Percentiles rank a stretch among this genome's conserved stretches.
Conservation (phyloP, 1,284 basidiomycete genomes). For the Trametes hirsuta region DNA sequence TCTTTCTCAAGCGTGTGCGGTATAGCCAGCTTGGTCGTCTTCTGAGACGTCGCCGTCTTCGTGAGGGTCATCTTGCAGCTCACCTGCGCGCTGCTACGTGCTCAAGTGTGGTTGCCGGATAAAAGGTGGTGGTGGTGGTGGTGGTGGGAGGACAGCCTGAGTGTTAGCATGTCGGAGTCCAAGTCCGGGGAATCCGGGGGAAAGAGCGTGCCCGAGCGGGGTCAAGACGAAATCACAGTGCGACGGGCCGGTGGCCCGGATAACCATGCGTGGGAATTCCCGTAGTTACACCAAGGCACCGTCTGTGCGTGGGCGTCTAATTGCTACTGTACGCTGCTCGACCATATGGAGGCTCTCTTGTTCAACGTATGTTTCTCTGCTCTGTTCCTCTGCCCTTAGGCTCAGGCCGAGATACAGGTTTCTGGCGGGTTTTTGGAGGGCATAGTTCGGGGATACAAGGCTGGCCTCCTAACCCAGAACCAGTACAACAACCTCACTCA, state of each 20-base stretch:
- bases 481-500: conserved; percentile 96
- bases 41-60: conserved; percentile 32
- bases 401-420: conserved; percentile 50
- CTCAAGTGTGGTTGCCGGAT: background rate
- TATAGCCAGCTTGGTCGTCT: conserved; percentile 55
- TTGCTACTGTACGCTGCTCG: conserved; percentile 14
- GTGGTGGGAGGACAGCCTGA: no score
- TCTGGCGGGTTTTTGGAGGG: conserved; percentile 89
- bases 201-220: background rate
- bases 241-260: conserved; percentile 8
- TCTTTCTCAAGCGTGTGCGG: conserved; percentile 54
- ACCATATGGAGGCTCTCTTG: conserved; percentile 79
- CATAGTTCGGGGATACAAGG: conserved; percentile 93
- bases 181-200: background rate
- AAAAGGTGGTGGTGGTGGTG: no score
- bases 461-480: conserved; percentile 84
- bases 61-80: conserved; percentile 10
- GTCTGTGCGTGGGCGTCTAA: conserved; percentile 15
- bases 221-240: conserved; percentile 1
- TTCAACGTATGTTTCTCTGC: conserved; percentile 71
- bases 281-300: conserved; percentile 12
- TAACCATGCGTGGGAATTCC: conserved; percentile 16
- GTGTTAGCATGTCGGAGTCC: background rate
- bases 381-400: background rate
- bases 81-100: background rate